Evolutionary conservation across 805 yeast species (phyloP), one percentile per base, ranked within the genome.

Genomic region (Tetrapisispora fleetii): DNA sequence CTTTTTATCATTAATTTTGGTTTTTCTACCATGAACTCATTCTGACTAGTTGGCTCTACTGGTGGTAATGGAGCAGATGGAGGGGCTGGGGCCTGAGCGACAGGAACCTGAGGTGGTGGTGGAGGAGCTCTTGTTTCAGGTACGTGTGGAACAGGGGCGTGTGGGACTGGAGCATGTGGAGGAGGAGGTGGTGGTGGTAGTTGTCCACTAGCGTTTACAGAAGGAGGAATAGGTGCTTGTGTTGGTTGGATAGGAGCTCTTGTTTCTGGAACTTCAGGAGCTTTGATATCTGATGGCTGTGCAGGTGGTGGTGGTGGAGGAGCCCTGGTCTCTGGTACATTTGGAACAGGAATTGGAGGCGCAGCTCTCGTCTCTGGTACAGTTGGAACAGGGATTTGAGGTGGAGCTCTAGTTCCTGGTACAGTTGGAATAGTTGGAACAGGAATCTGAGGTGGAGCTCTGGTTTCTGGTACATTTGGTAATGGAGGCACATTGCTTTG

Each of bases 41-140:
- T 32, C 35, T 13, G 27, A 44, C n/a, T 17, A 18, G 40, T 43
- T 32, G 64, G 58, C 8, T 61, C 58, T n/a, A 63, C 17, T 40
- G 19, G 43, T 9, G 43, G 33, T 27, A 22, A 5, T 42, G 43
- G 30, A 27, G 14, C 28, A 18, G 40, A 21, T 2, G 36, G 40
- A n/a, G 28, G 32, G 6, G 47, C 28, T 27, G 36, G 40, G 27
- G 40, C 40, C 8, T 37, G 27, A 10, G 40, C 24, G 10, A 21
- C 40, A 17, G 21, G 43, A 17, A 27, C 43, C 11, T 30, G 33
- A 30, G 22, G 33, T 18, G 44, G 43, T 9, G 22, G 45, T 19
- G 56, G 54, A 21, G 41, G 24, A 32, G 18, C 18, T 17, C 37
- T n/a, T 2, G 32, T 40, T 21, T 14, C 27, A 30, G 44, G 37